A percentile compares a stretch with the other conserved stretches of the same genome.
phyloP scores from a whole-genome alignment of 441 rosid species.

The Kokia cookei region DNA sequence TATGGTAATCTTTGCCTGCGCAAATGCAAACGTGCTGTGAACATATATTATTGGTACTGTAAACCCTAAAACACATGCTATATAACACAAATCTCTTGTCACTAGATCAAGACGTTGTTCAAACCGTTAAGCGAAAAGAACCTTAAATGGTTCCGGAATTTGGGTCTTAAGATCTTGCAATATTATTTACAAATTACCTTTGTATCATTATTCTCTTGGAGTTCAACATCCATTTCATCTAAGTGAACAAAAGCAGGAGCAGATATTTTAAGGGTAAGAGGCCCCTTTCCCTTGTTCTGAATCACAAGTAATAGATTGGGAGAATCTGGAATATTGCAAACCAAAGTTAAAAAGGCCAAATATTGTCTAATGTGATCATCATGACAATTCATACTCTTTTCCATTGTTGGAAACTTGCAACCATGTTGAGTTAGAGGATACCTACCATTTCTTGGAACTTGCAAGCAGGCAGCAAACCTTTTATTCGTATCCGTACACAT shows the following conservation, averaged over 20 bases:
- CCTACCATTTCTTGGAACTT: slow-evolving; percentile 73
- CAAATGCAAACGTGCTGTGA: background rate
- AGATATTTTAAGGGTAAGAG: slow-evolving; percentile 40
- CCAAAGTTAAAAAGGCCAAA: slow-evolving; percentile 7
- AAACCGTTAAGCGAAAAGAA: background rate
- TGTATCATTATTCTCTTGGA: slow-evolving; percentile 37
- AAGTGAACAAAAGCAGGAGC: slow-evolving; percentile 52
- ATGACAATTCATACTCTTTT: background rate
- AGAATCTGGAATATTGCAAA: slow-evolving; percentile 43
- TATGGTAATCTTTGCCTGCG: slow-evolving; percentile 63
- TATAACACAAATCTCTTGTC: too few species aligned
- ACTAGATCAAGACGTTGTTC: background rate
- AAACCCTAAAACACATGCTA: too few species aligned
- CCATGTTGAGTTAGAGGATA: background rate
- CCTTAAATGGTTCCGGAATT: background rate
- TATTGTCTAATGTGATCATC: background rate
- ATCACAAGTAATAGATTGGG: slow-evolving; percentile 64
- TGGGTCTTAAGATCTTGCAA: background rate
- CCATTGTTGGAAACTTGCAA: background rate
- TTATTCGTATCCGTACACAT: slow-evolving; percentile 48
- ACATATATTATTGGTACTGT: background rate
- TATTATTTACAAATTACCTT: slow-evolving; percentile 35
- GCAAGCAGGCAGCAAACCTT: slow-evolving; percentile 67
- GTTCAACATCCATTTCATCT: slow-evolving; percentile 41
- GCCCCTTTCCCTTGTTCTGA: slow-evolving; percentile 53